Conservation (phyloP, 2,329 filamentous ascomycete species). For the Botrytis tulipae region DNA sequence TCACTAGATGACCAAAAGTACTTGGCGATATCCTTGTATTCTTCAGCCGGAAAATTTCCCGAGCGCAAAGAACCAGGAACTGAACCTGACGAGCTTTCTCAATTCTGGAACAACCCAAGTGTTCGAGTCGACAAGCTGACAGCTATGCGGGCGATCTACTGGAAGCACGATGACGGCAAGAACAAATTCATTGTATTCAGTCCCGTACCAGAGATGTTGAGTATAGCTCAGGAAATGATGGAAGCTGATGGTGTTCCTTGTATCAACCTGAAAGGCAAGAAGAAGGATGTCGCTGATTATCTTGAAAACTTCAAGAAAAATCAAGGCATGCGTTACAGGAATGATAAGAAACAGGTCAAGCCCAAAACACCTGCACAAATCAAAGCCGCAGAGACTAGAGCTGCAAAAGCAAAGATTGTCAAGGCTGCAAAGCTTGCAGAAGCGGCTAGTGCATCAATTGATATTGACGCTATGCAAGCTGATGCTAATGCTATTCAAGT, state of each 20-base stretch:
- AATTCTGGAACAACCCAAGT: background rate
- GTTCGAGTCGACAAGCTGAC: background rate
- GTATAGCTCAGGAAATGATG: background rate
- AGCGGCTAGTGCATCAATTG: background rate
- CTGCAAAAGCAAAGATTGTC: background rate
- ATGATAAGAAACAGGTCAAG: background rate
- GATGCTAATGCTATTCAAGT: background rate
- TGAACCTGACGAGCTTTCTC: background rate
- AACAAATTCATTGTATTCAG: constrained; percentile 8
- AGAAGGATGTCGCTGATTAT: background rate
- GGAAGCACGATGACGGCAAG: background rate
- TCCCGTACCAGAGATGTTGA: background rate
- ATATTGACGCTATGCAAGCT: background rate
- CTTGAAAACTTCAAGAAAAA: constrained; percentile 6
- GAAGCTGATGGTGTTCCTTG: constrained; percentile 4
- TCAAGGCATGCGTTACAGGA: background rate
- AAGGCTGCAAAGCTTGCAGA: background rate
- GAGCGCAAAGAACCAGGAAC: background rate
- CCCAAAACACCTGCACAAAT: background rate
- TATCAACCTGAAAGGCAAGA: background rate
- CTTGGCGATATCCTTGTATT: background rate
- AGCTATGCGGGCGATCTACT: background rate
- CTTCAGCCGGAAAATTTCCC: background rate
- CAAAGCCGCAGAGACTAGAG: background rate
- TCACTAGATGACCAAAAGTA: background rate